Evolutionary conservation across 2,329 filamentous ascomycete genomes (phyloP), one percentile per base, ranked within the genome.

Genomic region (Paracoccidioides lutzii): DNA sequence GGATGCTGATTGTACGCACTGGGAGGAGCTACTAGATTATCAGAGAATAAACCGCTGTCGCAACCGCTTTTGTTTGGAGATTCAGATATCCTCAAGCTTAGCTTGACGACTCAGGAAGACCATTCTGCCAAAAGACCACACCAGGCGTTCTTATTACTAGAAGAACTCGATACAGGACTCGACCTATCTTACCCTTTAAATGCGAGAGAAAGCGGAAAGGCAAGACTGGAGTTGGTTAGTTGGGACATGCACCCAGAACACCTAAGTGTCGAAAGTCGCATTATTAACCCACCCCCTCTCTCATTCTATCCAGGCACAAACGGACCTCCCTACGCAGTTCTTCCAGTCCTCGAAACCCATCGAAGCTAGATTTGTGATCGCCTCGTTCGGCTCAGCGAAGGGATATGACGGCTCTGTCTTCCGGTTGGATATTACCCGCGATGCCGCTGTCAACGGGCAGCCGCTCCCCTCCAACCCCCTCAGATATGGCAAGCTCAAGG

Each of bases 121-220:
- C 83, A 83, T 72, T 84, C 83, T 63, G 79, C 81, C 49, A 91
- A 90, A 78, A 83, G 87, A 61, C 89, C 93, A 63, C 93, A 98
- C 73, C 93, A 98, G 73, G 90, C 90, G 5, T 96, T 96, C 76
- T 78, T 98, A 54, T 78, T 93, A 14, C 73, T 98, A 57, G 84
- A 81, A 64, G 90, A 97, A 63, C 75, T 79, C 9, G 75, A 78
- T 10, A 84, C 83, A 9, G 88, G 88, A 40, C 77, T 98, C 49
- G 90, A 97, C 71, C 84, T 90, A 30, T 90, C 90, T 0, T 95
- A 91, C 65, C 83, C 90, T 1, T 78, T 98, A 64, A 84, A 75
- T 9, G 76, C 95, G 50, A 95, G 95, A 75, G 87, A 93, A 8
- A 89, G 79, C 65, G 93, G 93, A 62, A 95, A 95, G 74, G 89